phyloP scores from a whole-genome alignment of 1,284 basidiomycete genomes.

The Trametes polyzona region DNA sequence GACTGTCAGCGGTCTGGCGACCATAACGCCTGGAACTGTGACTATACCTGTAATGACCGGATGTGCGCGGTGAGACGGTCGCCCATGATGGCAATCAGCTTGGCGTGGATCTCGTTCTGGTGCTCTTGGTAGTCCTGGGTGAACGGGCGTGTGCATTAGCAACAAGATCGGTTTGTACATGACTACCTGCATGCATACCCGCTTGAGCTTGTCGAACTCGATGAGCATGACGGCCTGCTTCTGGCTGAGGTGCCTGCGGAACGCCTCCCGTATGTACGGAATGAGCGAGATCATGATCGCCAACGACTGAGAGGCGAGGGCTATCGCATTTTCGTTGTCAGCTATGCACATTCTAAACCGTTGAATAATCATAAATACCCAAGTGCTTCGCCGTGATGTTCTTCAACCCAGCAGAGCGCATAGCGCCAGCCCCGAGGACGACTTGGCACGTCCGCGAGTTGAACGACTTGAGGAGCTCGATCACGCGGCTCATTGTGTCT shows the following conservation, averaged over 20 bases:
- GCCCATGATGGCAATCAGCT: conserved; percentile 98
- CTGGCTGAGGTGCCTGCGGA: conserved; percentile 88
- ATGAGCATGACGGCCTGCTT: conserved; percentile 96
- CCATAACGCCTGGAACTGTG: conserved; percentile 1
- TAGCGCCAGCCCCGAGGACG: conserved; percentile 95
- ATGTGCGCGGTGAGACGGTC: conserved; percentile 91
- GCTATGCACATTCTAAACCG: neutral
- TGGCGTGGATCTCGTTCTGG: conserved; percentile 98
- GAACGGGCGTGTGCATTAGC: neutral
- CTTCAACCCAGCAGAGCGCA: conserved; percentile 96
- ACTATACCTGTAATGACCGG: conserved; percentile 67
- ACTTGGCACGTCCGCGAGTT: conserved; percentile 99
- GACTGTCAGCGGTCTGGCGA: neutral
- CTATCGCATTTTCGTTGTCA: conserved; percentile 47
- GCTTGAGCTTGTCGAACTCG: conserved; percentile 98
- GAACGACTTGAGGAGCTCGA: conserved; percentile 97
- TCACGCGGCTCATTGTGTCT: conserved; percentile 91
- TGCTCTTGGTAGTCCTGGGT: conserved; percentile 95
- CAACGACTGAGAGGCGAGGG: conserved; percentile 93
- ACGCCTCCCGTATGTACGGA: conserved; percentile 93
- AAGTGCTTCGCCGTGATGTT: conserved; percentile 99
- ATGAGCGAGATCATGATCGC: conserved; percentile 96
- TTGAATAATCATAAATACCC: conserved; percentile 51
- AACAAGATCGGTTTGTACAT: neutral
- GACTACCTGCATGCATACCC: conserved; percentile 54